Evolutionary conservation across 331 rosid species (phyloP), one percentile per base, ranked within the genome.

Genomic region (Rhamnella rubrinervis): DNA sequence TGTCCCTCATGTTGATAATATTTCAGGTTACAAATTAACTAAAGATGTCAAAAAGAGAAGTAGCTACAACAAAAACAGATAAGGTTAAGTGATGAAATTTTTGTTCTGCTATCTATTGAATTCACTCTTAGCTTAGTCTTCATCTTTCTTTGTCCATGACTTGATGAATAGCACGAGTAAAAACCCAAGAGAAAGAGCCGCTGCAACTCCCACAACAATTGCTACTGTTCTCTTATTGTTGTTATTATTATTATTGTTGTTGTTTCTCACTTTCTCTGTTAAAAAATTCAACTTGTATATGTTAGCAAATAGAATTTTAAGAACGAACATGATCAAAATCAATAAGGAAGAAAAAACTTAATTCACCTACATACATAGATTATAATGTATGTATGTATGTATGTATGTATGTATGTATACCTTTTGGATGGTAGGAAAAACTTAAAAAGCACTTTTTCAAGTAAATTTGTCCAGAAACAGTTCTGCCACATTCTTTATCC

Each of bases 191-290:
- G 20, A 6, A 68, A 86, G 16, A 61, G 79, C 85, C 21, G 84
- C 90, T 23, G 61, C 89, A 9, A 83, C 97, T 78, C 88, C 97
- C 44, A 76, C 71, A 41, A 88, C 14, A 63, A 90, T 85, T 19
- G 93, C 96, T 20, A 72, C 40, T 50, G 66, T 17, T 74, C 73
- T 86, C 39, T 66, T 44, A 6, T 67, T 44, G 68, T 15, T 63
- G 49, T 49, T 63, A 28, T 71, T 78, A 6, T 57, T 37, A n/a
- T 23, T 23, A 17, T 11, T 46, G 5, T 35, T 67, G 37, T 47
- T 35, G 6, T 41, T 60, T 18, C 20, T 16, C 14, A 64, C 72
- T 65, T 72, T 47, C 53, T 55, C 79, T 75, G 63, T 28, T 31
- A 47, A 38, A 63, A 47, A 8, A 0, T 26, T 2, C 14, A 44